These are phyloP conservation scores for Friedmanniomyces endolithicus DNA, from an alignment of 495 filamentous ascomycete species.

Conservation along the genomic window DNA sequence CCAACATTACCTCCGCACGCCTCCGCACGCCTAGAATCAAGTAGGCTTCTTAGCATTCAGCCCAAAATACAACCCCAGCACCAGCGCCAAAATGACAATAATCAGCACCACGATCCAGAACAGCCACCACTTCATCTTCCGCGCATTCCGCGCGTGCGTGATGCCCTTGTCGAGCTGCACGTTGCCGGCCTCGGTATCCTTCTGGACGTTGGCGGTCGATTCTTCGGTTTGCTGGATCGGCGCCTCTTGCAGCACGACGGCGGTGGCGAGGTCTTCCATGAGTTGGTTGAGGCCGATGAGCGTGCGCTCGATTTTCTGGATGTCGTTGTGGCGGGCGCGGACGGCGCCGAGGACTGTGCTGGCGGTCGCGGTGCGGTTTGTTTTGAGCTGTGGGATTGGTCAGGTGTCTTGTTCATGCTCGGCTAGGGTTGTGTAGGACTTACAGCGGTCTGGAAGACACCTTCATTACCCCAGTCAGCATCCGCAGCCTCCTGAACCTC, in stretches of 20 bases:
- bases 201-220: constrained; percentile 42
- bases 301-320: constrained; percentile 57
- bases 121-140: constrained; percentile 63
- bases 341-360: constrained; percentile 55
- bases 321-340: constrained; percentile 63
- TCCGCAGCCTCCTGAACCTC: constrained; percentile 53
- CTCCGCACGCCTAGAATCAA: too few species aligned
- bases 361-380: constrained; percentile 53
- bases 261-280: constrained; percentile 54
- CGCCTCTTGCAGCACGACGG: constrained; percentile 50
- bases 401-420: constrained; percentile 7
- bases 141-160: constrained; percentile 41
- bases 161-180: constrained; percentile 49
- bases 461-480: constrained; percentile 59
- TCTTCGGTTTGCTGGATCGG: constrained; percentile 42
- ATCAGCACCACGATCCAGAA: constrained; percentile 40
- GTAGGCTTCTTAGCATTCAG: constrained; percentile 9
- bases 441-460: constrained; percentile 66
- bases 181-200: constrained; percentile 49
- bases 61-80: constrained; percentile 32
- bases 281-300: constrained; percentile 52
- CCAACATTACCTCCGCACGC: neutral
- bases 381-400: constrained; percentile 43
- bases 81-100: constrained; percentile 35
- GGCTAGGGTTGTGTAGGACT: constrained; percentile 21